Evolutionary conservation across 306 rosid species (phyloP), one percentile per base, ranked within the genome.

Genomic region (Vicia faba): DNA sequence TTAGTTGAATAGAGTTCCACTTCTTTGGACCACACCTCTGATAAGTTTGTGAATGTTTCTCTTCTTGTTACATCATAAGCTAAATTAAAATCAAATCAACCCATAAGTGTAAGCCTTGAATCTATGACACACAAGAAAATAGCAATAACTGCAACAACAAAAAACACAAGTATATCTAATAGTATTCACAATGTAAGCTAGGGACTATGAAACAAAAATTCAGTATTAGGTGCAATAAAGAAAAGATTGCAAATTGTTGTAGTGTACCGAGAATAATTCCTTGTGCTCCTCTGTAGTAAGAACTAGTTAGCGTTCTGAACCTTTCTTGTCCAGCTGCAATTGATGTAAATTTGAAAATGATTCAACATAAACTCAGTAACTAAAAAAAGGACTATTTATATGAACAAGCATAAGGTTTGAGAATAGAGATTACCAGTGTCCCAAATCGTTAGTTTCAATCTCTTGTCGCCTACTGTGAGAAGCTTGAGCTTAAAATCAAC

Each of bases 251-350:
- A 39, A 63, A 75, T 35, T 19, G 49, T 15, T 64, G 38, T 79
- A 69, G 64, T 81, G 25, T 88, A 93, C 98, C 98, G 33, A 93
- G 95, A 84, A 93, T 84, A 71, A 93, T 86, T 64, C 98, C 98
- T 45, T 93, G 98, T 0, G 97, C 98, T 61, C 93, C 92, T 82
- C 98, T 79, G 43, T 93, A 93, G 81, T 89, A 93, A 70, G 98
- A 88, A 66, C 95, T 89, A 38, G 97, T 89, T 68, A 89, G 79
- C 3, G 98, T 93, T 83, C 98, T 84, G 83, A 89, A 93, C 74
- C 96, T 88, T 77, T 93, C 98, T 76, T 93, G 98, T 13, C 97
- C 98, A 76, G 98, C 98, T 93, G 91, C 87, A 88, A 75, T 28
- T 81, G 23, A 82, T 70, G 64, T 39, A 57, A 13, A 41, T 18